Base-by-base conservation (phyloP, 352 stramenopile genomes). In the Phytophthora sansomeana region DNA sequence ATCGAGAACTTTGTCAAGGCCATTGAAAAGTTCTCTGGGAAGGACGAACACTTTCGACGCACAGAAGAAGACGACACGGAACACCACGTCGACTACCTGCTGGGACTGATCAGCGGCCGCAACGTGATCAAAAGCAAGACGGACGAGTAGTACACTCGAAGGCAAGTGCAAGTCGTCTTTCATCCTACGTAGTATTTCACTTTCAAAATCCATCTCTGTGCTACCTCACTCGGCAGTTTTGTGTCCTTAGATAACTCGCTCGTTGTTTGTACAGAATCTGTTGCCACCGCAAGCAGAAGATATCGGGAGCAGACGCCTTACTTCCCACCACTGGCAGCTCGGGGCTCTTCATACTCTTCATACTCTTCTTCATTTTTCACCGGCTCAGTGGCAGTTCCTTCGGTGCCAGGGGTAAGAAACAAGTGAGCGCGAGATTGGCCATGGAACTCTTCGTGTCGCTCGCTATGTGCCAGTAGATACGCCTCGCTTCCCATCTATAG, bases 401-500 rank as follows among this genome's bases (percentile, higher is more conserved):
- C 43, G 35, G 38, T 62, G 33, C 42, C 32, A 65, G 55, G 59
- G 60, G 58, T 29, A 47, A 77, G 29, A 41, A 72, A 68, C 46
- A 71, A 74, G 26, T 74, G 58, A 8, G 41, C 51, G 56, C 65
- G 59, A 44, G 64, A 65, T 38, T 68, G 43, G 28, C 32, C 26
- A 5, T 50, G 38, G 6, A 73, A 11, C 7, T 72, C 50, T 41
- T 69, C 56, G 13, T 68, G 66, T 21, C 74, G 65, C 33, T 83
- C 73, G 17, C 65, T 78, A 52, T 91, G 82, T 36, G 79, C 82
- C 57, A 77, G 44, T 17, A 93, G 67, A 39, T 93, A 93, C n/a
- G 72, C 78, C 24, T 93, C 81, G 14, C 84, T 91, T 42, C 82
- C 77, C 84, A 93, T 93, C 77, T 87, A 17, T 4, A 63, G 38